Conservation (phyloP, 352 stramenopile genomes). For the Phytophthora cactorum region DNA sequence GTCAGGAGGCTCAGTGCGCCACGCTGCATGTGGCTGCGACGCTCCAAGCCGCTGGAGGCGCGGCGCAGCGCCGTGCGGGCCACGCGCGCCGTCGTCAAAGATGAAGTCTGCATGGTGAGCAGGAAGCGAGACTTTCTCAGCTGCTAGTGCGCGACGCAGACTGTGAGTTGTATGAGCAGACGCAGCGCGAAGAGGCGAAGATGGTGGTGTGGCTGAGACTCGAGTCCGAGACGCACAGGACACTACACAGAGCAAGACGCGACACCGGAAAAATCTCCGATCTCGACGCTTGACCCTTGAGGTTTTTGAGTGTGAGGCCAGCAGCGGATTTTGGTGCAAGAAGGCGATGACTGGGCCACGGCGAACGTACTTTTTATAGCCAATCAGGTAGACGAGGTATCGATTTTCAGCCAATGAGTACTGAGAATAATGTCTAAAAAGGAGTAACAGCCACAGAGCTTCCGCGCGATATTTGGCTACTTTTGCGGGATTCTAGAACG, state of each 20-base stretch:
- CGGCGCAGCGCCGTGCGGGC: conserved; percentile 28
- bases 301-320: conserved; percentile 26
- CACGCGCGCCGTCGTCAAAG: conserved; percentile 28
- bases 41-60: conserved; percentile 4
- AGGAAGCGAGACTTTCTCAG: conserved; percentile 1
- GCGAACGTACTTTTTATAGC: conserved; percentile 1
- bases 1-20: conserved; percentile 15
- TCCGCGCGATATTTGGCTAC: neutral
- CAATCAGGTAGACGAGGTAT: neutral
- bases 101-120: conserved; percentile 33
- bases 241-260: conserved; percentile 2
- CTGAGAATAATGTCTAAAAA: neutral
- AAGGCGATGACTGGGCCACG: conserved; percentile 40
- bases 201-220: neutral
- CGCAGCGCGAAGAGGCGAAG: neutral
- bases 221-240: neutral
- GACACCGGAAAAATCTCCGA: neutral
- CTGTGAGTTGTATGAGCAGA: conserved; percentile 4
- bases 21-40: conserved; percentile 9
- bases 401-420: conserved; percentile 22
- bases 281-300: conserved; percentile 13
- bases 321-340: conserved; percentile 7
- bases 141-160: neutral
- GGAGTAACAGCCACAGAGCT: neutral
- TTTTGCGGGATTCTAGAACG: conserved; percentile 5